A percentile compares a stretch with the other conserved stretches of the same genome.
Evolutionary conservation across 345 rosid species (phyloP).

Genomic region (Hypericum perforatum): DNA sequence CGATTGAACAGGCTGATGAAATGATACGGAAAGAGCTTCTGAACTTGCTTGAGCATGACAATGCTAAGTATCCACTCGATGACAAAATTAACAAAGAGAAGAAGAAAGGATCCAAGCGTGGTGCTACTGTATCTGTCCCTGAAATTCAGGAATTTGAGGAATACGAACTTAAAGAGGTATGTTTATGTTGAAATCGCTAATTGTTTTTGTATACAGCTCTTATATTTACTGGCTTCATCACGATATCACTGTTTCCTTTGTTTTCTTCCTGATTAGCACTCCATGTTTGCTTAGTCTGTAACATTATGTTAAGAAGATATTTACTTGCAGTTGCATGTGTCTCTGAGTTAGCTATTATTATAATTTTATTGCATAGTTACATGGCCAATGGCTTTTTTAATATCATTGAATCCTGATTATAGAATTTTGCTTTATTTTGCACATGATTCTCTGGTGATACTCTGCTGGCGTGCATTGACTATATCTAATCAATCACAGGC

Average conservation of each 20-base stretch:
- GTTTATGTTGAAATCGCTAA: constrained; percentile 4
- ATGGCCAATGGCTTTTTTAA: too few relatives aligned
- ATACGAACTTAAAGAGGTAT: constrained; percentile 67
- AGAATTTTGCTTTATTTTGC: too few relatives aligned
- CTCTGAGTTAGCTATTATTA: too few relatives aligned
- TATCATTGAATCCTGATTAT: too few relatives aligned
- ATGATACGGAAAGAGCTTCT: constrained; percentile 75
- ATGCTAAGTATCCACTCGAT: constrained; percentile 96
- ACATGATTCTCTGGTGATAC: too few relatives aligned
- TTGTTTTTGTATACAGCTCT: not conserved
- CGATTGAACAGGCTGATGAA: constrained; percentile 86
- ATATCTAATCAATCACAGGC: constrained; percentile 38
- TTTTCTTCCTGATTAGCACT: too few relatives aligned
- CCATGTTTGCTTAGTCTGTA: too few relatives aligned
- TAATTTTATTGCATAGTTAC: too few relatives aligned
- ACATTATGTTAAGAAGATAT: too few relatives aligned
- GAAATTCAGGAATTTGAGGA: constrained; percentile 77
- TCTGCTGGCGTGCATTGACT: too few relatives aligned
- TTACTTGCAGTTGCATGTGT: too few relatives aligned
- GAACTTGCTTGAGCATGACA: constrained; percentile 73
- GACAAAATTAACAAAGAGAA: constrained; percentile 57
- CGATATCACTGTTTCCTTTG: too few relatives aligned
- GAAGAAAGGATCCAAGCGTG: constrained; percentile 68
- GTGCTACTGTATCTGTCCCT: constrained; percentile 36
- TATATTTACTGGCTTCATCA: not conserved